Evolutionary conservation across 1,284 basidiomycete genomes (phyloP).

Genomic region (Rugosomyces carneus): DNA sequence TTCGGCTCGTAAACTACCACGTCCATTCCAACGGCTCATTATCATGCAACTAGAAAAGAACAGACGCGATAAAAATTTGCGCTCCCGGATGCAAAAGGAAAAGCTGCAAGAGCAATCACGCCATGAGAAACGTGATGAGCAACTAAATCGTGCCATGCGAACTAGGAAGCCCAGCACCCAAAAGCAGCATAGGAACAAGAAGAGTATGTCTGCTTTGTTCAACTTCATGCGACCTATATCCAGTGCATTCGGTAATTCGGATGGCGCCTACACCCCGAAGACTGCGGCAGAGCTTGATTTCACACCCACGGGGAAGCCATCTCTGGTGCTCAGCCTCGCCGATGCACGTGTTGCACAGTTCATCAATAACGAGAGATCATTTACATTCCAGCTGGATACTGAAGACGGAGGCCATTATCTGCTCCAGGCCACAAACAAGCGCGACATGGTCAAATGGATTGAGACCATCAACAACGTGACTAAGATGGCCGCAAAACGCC

Average conservation of each 20-base stretch:
- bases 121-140: slow-evolving; percentile 65
- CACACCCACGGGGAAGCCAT: slow-evolving; percentile 58
- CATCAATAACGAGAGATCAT: slow-evolving; percentile 74
- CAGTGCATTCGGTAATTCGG: slow-evolving; percentile 65
- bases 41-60: slow-evolving; percentile 69
- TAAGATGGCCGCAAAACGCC: slow-evolving; percentile 64
- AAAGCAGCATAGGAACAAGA: slow-evolving; percentile 76
- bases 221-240: slow-evolving; percentile 83
- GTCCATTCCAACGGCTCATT: slow-evolving; percentile 65
- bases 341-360: slow-evolving; percentile 64
- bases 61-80: slow-evolving; percentile 63
- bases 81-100: slow-evolving; percentile 63
- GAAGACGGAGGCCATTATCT: slow-evolving; percentile 82
- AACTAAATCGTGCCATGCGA: slow-evolving; percentile 66
- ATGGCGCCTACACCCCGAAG: slow-evolving; percentile 41
- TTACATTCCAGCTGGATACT: slow-evolving; percentile 73
- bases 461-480: slow-evolving; percentile 65
- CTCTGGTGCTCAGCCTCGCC: slow-evolving; percentile 64
- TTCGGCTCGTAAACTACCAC: slow-evolving; percentile 44
- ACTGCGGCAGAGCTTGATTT: slow-evolving; percentile 74
- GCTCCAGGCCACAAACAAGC: slow-evolving; percentile 61
- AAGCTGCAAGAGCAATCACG: slow-evolving; percentile 66
- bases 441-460: slow-evolving; percentile 72
- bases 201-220: slow-evolving; percentile 77
- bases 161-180: slow-evolving; percentile 43